phyloP scores from a whole-genome alignment of 805 yeast species.

The Teunomyces kruisii region DNA sequence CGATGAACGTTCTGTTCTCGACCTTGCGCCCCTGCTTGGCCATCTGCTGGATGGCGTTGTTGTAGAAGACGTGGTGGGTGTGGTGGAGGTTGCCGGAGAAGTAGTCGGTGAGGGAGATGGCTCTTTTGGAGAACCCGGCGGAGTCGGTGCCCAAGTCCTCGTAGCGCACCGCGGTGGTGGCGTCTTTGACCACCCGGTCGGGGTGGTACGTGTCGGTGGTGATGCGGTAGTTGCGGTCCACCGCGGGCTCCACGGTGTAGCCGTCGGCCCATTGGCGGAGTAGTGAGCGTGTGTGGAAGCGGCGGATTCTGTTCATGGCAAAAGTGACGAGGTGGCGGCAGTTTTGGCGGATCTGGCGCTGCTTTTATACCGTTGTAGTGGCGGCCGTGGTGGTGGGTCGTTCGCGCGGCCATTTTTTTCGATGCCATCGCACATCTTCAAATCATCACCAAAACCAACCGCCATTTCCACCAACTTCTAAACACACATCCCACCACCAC shows the following conservation, averaged over 20 bases:
- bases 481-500: too few species aligned
- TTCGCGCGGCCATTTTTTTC: background rate
- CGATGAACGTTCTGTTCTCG: constrained; percentile 47
- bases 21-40: constrained; percentile 30
- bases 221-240: background rate
- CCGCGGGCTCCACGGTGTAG: background rate
- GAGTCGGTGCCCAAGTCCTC: constrained; percentile 19
- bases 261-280: background rate
- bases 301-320: background rate
- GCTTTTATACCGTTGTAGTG: too few species aligned
- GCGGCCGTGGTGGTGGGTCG: background rate
- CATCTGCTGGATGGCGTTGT: constrained; percentile 25
- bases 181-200: background rate
- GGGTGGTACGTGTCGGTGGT: background rate
- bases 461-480: too few species aligned
- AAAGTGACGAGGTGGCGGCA: too few species aligned
- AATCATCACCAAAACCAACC: background rate
- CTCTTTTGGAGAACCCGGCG: constrained; percentile 13
- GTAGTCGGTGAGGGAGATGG: constrained; percentile 35
- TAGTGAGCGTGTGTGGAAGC: background rate
- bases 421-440: background rate
- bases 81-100: constrained; percentile 42
- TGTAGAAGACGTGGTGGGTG: constrained; percentile 34
- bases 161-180: constrained; percentile 8
- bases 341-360: too few species aligned